phyloP scores from a whole-genome alignment of 2,329 filamentous ascomycete species.

The Ceratocystis papillata region DNA sequence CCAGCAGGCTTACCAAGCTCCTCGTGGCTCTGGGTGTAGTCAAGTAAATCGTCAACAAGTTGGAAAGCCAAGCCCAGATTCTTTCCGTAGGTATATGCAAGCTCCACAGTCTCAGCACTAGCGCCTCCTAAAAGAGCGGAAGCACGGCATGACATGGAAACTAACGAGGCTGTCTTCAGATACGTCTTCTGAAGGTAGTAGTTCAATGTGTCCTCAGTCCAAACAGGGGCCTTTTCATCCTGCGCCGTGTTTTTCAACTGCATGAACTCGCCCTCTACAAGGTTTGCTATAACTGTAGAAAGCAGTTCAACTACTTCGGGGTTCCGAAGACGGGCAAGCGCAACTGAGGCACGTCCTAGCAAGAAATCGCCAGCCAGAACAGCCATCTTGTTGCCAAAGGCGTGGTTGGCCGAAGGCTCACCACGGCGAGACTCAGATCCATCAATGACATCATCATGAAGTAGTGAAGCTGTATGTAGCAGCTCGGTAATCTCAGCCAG shows the following conservation, averaged over 20 bases:
- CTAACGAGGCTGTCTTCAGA: constrained; percentile 88
- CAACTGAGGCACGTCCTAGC: constrained; percentile 83
- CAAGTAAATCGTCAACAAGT: constrained; percentile 93
- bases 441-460: constrained; percentile 98
- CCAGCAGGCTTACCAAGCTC: constrained; percentile 92
- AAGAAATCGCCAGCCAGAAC: constrained; percentile 96
- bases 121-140: constrained; percentile 75
- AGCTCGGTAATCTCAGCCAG: constrained; percentile 94
- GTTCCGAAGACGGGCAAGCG: constrained; percentile 77
- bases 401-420: constrained; percentile 77
- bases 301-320: constrained; percentile 90
- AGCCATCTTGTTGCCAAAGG: constrained; percentile 99
- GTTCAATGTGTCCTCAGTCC: constrained; percentile 76
- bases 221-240: constrained; percentile 73
- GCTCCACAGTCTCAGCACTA: constrained; percentile 69
- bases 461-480: constrained; percentile 89
- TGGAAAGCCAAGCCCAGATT: constrained; percentile 94
- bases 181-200: constrained; percentile 99
- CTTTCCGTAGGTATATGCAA: constrained; percentile 83
- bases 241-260: constrained; percentile 91
- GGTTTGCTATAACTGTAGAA: constrained; percentile 91
- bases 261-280: constrained; percentile 99
- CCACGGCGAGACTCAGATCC: constrained; percentile 77
- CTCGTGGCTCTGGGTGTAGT: constrained; percentile 76
- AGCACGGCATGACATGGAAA: constrained; percentile 90